These are phyloP conservation scores for Yamadazyma paraphyllophila DNA, from an alignment of 805 yeast genomes.

Conservation along the genomic window DNA sequence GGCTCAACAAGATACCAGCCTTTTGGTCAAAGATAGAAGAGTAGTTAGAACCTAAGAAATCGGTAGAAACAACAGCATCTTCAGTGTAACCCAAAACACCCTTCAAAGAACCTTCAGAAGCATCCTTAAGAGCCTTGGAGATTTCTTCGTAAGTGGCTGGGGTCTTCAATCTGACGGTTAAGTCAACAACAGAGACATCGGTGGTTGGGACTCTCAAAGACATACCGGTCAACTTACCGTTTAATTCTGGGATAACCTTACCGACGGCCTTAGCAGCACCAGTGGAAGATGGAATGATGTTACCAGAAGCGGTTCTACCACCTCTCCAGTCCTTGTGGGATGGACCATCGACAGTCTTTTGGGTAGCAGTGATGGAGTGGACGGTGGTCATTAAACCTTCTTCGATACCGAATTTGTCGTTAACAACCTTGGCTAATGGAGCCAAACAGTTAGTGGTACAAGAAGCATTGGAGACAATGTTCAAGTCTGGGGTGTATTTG, in stretches of 20 bases:
- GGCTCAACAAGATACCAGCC: constrained; percentile 87
- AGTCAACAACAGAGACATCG: constrained; percentile 90
- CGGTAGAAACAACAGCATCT: constrained; percentile 88
- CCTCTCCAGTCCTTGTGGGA: constrained; percentile 99
- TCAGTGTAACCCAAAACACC: constrained; percentile 89
- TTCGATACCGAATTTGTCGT: constrained; percentile 82
- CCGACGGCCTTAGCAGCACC: constrained; percentile 99
- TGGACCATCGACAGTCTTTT: constrained; percentile 95
- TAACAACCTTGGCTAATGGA: constrained; percentile 86
- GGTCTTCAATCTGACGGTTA: constrained; percentile 79
- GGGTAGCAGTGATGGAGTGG: constrained; percentile 95
- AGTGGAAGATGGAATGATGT: constrained; percentile 92
- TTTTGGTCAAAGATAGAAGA: constrained; percentile 88
- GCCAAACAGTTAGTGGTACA: constrained; percentile 97
- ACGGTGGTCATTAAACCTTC: constrained; percentile 96
- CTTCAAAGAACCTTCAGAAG: constrained; percentile 73
- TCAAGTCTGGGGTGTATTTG: constrained; percentile 70
- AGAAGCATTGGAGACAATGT: constrained; percentile 86
- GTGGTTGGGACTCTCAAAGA: constrained; percentile 92
- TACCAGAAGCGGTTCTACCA: constrained; percentile 94
- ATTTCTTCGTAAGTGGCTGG: constrained; percentile 81
- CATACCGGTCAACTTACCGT: constrained; percentile 93
- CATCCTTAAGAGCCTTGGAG: constrained; percentile 70
- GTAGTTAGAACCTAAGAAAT: constrained; percentile 79
- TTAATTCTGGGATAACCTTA: constrained; percentile 85